These are phyloP conservation scores for Gracilaria domingensis DNA, from an alignment of 23 red algal species.

Conservation along the genomic window DNA sequence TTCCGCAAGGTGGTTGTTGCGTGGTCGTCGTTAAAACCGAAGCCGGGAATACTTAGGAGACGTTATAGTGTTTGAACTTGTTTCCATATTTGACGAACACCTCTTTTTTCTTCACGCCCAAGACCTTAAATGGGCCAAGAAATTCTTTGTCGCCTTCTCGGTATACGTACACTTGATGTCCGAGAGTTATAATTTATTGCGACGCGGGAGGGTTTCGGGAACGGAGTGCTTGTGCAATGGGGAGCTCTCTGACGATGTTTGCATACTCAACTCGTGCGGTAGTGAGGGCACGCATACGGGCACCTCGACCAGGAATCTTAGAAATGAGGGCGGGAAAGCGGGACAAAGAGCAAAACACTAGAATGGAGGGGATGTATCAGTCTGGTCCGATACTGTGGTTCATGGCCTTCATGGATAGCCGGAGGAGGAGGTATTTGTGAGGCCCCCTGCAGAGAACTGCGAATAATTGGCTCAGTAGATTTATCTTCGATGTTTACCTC, in stretches of 20 bases:
- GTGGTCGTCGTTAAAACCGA: conserved; percentile 26
- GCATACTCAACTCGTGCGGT: conserved; percentile 19
- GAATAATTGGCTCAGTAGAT: too few species aligned
- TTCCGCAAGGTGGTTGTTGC: background rate
- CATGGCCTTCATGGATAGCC: conserved; percentile 56
- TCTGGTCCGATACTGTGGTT: conserved; percentile 31
- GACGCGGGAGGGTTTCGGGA: background rate
- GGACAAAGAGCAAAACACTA: conserved; percentile 18
- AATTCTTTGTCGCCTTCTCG: conserved; percentile 39
- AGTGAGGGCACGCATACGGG: background rate
- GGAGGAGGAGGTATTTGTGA: too few species aligned
- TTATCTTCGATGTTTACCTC: too few species aligned
- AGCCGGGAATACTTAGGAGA: background rate
- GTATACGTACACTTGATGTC: conserved; percentile 2
- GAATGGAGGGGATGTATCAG: conserved; percentile 3
- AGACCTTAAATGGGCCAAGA: background rate
- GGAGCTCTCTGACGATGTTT: background rate
- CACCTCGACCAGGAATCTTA: background rate
- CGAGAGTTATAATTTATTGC: background rate
- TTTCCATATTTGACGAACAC: conserved; percentile 25
- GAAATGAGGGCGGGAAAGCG: background rate
- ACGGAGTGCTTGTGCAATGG: conserved; percentile 2
- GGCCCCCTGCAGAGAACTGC: too few species aligned
- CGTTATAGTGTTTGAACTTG: background rate
- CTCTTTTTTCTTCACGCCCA: background rate